Evolutionary conservation across 106 monocot genomes (phyloP).

Genomic region (Amphibolis antarctica): DNA sequence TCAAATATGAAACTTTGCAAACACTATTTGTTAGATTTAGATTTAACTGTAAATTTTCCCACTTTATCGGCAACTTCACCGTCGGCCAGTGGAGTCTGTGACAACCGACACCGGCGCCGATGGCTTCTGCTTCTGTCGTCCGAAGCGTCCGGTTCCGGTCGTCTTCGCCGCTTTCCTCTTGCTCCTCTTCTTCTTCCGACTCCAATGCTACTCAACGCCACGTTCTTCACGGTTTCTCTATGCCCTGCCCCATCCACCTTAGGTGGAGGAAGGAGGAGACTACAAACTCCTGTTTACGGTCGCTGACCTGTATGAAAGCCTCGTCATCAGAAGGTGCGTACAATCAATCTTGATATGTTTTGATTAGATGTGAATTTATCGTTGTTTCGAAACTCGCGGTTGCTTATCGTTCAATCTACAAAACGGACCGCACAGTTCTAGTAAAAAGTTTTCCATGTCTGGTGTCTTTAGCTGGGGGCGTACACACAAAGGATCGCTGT

Average conservation of each 20-base stretch:
- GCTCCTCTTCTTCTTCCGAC: no score
- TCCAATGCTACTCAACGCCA: not conserved
- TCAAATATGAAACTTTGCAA: no score
- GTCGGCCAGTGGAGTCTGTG: no score
- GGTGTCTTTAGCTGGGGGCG: no score
- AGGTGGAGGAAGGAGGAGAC: not conserved
- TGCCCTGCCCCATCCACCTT: not conserved
- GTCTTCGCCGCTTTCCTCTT: not conserved
- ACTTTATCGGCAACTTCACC: no score
- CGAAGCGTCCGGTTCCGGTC: not conserved
- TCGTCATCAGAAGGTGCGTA: not conserved
- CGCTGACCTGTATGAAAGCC: not conserved
- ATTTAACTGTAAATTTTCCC: no score
- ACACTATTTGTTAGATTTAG: no score
- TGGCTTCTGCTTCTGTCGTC: not conserved
- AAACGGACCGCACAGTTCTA: no score
- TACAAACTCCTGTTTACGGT: not conserved
- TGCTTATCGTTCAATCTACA: no score
- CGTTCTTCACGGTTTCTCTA: not conserved
- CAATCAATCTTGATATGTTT: not conserved
- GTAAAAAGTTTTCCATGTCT: no score
- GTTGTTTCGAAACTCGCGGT: no score
- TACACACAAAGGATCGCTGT: no score
- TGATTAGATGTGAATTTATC: not conserved
- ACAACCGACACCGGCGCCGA: not conserved